Base-by-base conservation (phyloP, 179 eudicot species). In the Beta macrorhiza region DNA sequence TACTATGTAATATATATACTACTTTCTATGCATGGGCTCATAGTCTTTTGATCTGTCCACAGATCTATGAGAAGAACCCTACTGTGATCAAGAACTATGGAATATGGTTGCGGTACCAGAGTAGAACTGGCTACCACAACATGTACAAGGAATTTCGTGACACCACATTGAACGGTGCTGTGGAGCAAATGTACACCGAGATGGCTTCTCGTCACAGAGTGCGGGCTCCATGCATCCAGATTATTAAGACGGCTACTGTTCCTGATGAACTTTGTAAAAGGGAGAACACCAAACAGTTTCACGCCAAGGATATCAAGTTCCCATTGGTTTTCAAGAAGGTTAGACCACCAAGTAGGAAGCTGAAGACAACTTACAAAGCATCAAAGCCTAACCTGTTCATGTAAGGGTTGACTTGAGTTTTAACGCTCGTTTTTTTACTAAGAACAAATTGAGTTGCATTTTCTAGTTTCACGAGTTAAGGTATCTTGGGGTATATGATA, bases 201-300 rank as follows among this genome's bases (percentile, higher is more conserved):
- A 93, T 93, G 98, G 98, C 97, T 63, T 93, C 98, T 58, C 98
- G 98, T 42, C 98, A 93, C 87, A 84, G 98, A 71, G 98, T 93
- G 49, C 84, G 98, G 14, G 56, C 47, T 42, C 97, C 93, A 14
- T 93, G 98, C 89, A 93, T 93, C 75, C 98, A 92, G 82, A 91
- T 93, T 79, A 93, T 93, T 83, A 93, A 93, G 86, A 92, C 98
- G 0, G 94, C 97, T 55, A 92, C 92, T 0, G 84, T 93, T 67
- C 92, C 97, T 17, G 97, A 93, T 44, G 91, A 92, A 74, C 91
- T 90, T 2, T 92, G 95, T 90, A 92, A 92, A 89, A 88, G 98
- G 85, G 97, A 92, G 85, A 90, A 86, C 86, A 89, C 92, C 45
- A 93, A 93, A 89, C 98, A 93, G 72, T 93, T 93, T 88, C 97